These are phyloP conservation scores for Carallia brachiata DNA, from an alignment of 345 rosid species.

Conservation along the genomic window DNA sequence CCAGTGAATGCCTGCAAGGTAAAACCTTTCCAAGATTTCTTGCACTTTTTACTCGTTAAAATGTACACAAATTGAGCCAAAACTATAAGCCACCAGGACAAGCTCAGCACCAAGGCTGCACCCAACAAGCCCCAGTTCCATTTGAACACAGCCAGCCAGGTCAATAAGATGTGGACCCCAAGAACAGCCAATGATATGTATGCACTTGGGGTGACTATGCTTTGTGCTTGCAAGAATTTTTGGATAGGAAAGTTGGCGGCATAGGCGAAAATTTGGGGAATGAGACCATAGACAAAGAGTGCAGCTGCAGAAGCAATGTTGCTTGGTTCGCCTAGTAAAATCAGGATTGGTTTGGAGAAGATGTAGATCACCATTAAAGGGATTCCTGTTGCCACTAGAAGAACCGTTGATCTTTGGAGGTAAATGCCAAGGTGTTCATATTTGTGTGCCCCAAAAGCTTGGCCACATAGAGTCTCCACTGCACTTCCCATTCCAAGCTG, in stretches of 20 bases:
- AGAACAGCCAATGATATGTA: constrained; percentile 19
- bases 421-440: constrained; percentile 66
- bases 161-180: constrained; percentile 11
- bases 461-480: constrained; percentile 77
- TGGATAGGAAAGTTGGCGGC: constrained; percentile 60
- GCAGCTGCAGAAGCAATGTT: constrained; percentile 59
- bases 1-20: constrained; percentile 19
- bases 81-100: constrained; percentile 27
- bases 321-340: constrained; percentile 51
- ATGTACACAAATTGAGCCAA: constrained; percentile 21
- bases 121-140: constrained; percentile 24
- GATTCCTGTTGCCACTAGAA: constrained; percentile 46
- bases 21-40: constrained; percentile 25
- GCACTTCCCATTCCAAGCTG: constrained; percentile 68
- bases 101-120: constrained; percentile 23
- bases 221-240: constrained; percentile 28
- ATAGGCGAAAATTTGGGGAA: constrained; percentile 32
- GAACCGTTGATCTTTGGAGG: constrained; percentile 63
- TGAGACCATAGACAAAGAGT: constrained; percentile 30
- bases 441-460: constrained; percentile 71
- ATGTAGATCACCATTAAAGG: constrained; percentile 49
- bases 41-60: constrained; percentile 6
- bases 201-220: constrained; percentile 26
- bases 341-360: constrained; percentile 49
- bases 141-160: constrained; percentile 21